Conservation (phyloP, 441 rosid species). For the Mallotus repandus region DNA sequence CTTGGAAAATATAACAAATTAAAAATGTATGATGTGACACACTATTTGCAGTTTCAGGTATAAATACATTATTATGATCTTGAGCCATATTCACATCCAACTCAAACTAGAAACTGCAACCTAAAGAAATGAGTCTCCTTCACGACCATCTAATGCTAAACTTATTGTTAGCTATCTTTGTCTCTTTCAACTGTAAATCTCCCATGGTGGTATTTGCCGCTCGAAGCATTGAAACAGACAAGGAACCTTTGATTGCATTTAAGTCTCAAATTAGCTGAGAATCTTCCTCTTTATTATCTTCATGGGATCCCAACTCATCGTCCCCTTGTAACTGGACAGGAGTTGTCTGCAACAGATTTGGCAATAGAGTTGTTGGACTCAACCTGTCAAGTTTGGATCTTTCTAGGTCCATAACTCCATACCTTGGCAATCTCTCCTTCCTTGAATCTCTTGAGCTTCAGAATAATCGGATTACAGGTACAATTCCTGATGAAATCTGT, state of each 20-base stretch:
- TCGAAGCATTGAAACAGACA: constrained; percentile 35
- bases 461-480: constrained; percentile 40
- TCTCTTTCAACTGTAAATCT: not conserved
- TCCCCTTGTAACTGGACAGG: constrained; percentile 57
- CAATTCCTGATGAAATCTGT: constrained; percentile 40
- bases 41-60: too few species aligned
- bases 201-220: constrained; percentile 18
- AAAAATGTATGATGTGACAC: too few species aligned
- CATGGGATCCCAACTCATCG: constrained; percentile 35
- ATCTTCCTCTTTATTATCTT: constrained; percentile 26
- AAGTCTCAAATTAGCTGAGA: constrained; percentile 23
- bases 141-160: not conserved
- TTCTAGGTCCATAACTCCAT: constrained; percentile 42
- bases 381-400: constrained; percentile 25
- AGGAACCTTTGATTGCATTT: constrained; percentile 40
- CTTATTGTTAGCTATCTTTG: not conserved
- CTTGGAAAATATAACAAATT: too few species aligned
- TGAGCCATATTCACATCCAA: too few species aligned
- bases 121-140: not conserved
- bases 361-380: constrained; percentile 32
- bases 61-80: too few species aligned
- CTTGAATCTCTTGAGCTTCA: constrained; percentile 49
- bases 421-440: constrained; percentile 43
- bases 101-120: too few species aligned
- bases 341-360: constrained; percentile 33